These are phyloP conservation scores for Boletus sp. DNA, from an alignment of 768 basidiomycete species.

Conservation along the genomic window DNA sequence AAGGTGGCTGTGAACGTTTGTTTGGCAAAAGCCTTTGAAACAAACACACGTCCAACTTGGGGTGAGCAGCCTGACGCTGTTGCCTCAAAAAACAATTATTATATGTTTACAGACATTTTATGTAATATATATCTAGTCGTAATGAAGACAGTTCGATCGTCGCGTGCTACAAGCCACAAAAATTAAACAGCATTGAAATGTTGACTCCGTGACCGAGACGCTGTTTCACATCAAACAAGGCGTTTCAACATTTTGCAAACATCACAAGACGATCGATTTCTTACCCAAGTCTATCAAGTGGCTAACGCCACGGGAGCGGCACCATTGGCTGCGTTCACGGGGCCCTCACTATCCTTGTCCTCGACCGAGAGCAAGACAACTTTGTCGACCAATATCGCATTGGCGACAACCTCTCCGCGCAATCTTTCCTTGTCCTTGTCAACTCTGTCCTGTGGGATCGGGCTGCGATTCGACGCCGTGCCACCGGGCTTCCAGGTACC, in stretches of 20 bases:
- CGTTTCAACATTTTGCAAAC: conserved; percentile 1
- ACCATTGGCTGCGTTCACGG: conserved; percentile 15
- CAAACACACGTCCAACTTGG: conserved; percentile 7
- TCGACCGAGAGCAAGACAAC: conserved; percentile 38
- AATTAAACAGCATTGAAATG: conserved; percentile 28
- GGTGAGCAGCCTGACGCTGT: background rate
- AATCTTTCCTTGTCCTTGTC: conserved; percentile 37
- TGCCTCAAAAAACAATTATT: conserved; percentile 23
- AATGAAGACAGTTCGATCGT: conserved; percentile 23
- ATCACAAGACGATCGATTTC: background rate
- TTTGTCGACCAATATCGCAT: conserved; percentile 38
- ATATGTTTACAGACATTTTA: conserved; percentile 39
- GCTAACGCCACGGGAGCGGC: conserved; percentile 20
- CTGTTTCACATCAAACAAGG: conserved; percentile 7
- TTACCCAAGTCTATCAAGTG: conserved; percentile 28
- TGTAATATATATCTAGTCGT: conserved; percentile 35
- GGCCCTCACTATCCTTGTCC: conserved; percentile 15
- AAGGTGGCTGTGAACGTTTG: conserved; percentile 44
- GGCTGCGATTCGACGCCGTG: conserved; percentile 10
- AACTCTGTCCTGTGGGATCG: conserved; percentile 21
- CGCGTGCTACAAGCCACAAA: conserved; percentile 26
- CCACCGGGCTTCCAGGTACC: conserved; percentile 24
- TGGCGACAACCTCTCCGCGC: conserved; percentile 35
- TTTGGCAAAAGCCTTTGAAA: conserved; percentile 37
- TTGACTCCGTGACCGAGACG: conserved; percentile 18